Percentiles rank a stretch among this genome's conserved stretches.
phyloP scores from a whole-genome alignment of 2,329 filamentous ascomycete genomes.

The Coleophoma eucalyptorum region DNA sequence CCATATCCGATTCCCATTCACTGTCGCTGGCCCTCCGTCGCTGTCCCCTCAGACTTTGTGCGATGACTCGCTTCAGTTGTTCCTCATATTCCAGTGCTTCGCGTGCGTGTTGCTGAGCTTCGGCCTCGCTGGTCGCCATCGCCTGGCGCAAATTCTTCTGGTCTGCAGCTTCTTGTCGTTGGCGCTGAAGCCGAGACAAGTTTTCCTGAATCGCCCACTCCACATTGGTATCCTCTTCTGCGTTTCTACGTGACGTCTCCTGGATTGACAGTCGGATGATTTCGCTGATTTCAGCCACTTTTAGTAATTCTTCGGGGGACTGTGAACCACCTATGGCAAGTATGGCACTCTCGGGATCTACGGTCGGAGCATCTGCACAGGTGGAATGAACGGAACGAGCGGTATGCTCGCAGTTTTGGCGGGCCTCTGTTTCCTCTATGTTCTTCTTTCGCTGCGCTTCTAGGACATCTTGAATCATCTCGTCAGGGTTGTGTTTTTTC shows the following conservation, averaged over 20 bases:
- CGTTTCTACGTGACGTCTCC: conserved; percentile 64
- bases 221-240: conserved; percentile 63
- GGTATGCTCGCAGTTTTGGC: conserved; percentile 3
- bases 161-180: conserved; percentile 16
- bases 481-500: conserved; percentile 11
- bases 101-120: conserved; percentile 36
- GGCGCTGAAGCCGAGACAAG: conserved; percentile 50
- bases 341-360: conserved; percentile 10
- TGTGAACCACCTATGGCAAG: conserved; percentile 7
- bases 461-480: conserved; percentile 17
- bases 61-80: conserved; percentile 7
- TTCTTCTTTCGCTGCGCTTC: conserved; percentile 19
- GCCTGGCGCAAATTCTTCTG: conserved; percentile 40
- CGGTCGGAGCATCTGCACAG: conserved; percentile 9
- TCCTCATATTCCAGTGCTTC: conserved; percentile 31
- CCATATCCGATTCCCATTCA: conserved; percentile 10
- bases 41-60: conserved; percentile 8
- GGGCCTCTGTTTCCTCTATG: conserved; percentile 11
- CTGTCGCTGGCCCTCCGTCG: conserved; percentile 7
- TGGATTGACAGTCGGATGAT: conserved; percentile 65
- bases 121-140: conserved; percentile 31
- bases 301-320: conserved; percentile 19
- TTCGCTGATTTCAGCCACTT: conserved; percentile 60
- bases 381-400: conserved; percentile 9
- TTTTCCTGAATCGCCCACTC: conserved; percentile 71